Evolutionary conservation across 164 flowering plant species (phyloP).

Genomic region (Paratinospora sagittata): DNA sequence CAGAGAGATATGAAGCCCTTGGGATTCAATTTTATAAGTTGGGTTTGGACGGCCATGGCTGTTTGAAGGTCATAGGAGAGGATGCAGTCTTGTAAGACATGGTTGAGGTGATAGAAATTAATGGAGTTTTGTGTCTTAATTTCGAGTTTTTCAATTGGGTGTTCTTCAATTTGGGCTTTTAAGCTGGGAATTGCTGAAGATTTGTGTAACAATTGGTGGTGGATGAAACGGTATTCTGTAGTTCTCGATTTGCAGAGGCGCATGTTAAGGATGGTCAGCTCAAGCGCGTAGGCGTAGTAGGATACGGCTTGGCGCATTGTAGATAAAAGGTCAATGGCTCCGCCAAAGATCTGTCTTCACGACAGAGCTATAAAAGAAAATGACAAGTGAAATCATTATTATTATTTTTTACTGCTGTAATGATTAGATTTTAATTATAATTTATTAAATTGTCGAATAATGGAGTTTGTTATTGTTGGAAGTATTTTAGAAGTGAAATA

Average conservation of each 20-base stretch:
- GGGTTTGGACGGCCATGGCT: slow-evolving; percentile 16
- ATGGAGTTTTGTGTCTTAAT: not conserved
- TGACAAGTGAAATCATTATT: no score
- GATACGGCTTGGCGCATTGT: slow-evolving; percentile 7
- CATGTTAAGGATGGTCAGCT: not conserved
- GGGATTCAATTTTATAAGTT: slow-evolving; percentile 20
- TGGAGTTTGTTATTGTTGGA: no score
- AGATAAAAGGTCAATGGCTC: not conserved
- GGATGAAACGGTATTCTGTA: not conserved
- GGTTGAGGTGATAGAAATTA: not conserved
- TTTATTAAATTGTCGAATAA: no score
- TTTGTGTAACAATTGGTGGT: not conserved
- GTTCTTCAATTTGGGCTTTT: not conserved
- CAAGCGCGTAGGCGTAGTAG: slow-evolving; percentile 10
- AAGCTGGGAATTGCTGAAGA: not conserved
- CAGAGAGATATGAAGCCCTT: slow-evolving; percentile 20
- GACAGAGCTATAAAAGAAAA: no score
- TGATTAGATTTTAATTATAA: no score
- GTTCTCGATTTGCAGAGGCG: slow-evolving; percentile 2
- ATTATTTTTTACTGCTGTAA: no score
- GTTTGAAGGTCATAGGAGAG: slow-evolving; percentile 1
- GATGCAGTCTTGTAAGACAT: slow-evolving; percentile 9
- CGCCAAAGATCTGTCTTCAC: no score
- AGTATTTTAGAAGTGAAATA: no score
- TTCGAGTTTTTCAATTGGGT: slow-evolving; percentile 8